Base-by-base conservation (phyloP, 106 monocot species). In the Dioscorea alata region DNA sequence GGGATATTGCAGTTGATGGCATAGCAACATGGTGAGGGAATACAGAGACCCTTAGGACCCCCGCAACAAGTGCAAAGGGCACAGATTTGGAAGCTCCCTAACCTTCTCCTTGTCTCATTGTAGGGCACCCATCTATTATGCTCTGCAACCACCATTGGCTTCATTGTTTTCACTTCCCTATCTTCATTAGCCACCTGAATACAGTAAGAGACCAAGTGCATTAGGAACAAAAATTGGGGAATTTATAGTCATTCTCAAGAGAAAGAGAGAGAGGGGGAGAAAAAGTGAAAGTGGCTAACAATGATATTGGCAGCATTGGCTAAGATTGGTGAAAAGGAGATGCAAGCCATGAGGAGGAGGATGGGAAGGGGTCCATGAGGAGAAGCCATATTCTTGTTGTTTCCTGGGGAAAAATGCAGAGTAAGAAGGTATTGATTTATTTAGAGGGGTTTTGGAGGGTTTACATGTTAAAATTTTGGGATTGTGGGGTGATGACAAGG, bases 1-100 rank as follows among this genome's bases (percentile, higher is more conserved):
- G 95, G 91, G 48, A 96, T 96, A 77, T 91, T 96, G 89, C 95
- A 96, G 78, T 88, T 96, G 81, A 96, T 89, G 35, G 91, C 77
- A 71, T 96, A 96, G 80, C 95, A 96, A 72, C 95, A 96, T 16
- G 95, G 91, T 19, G 95, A 91, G 18, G 95, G 91, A 18, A 96
- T 35, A 76, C 95, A 96, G 64, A 86, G 70, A 23, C 86, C 77
- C 54, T 64, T 79, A 9, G 86, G 82, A 2, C 95, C 95, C 1
- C 95, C 95, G 50, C 95, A 96, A 80, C 95, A 96, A 49, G 91
- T 96, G 82, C 95, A 96, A 33, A 96, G 73, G 12, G 91, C 83
- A 31, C 95, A 96, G 64, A 91, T 80, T 81, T 81, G 86, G 80
- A 96, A 96, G 67, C 76, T 86, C n/a, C 80, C 79, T 8, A 82